Evolutionary conservation across 331 rosid genomes (phyloP), one percentile per base, ranked within the genome.

Genomic region (Acacia concinna): DNA sequence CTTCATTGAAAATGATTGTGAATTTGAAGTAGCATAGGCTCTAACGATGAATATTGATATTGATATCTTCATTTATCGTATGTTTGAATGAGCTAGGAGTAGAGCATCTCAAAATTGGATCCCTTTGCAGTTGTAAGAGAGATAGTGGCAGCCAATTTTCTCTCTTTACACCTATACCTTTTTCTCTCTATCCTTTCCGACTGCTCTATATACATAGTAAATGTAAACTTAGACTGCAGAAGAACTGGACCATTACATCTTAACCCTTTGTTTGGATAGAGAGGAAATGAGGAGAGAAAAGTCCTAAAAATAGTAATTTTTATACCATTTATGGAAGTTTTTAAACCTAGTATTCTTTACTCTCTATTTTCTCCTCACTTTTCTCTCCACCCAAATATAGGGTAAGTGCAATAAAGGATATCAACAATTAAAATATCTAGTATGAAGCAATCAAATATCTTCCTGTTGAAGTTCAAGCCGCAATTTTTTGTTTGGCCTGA

Each of bases 71-170:
- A 70, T 84, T 57, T 49, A 57, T 76, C 65, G 74, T 11, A 21
- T 46, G n/a, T 78, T 85, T 66, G 81, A 44, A 71, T 78, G 18
- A 54, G 71, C 63, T 67, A 73, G 77, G 77, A 62, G 17, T 72
- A 72, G 62, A 64, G 28, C 34, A 76, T 74, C 37, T 82, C 9
- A 30, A 44, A 23, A 56, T 11, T 23, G 18, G 32, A 56, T 56
- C 17, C 17, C 32, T 10, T 56, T 25, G 31, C 32, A 23, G 32
- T 9, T 56, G 64, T 23, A 9, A 6, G 64, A 56, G 64, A 23
- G 64, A 56, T 23, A 25, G 64, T 56, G 31, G 25, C 15, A 25
- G 64, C 15, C 31, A 9, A 56, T 21, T 21, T 54, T 54, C 30
- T 54, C 30, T 54, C 30, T 54, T 52, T 52, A 52, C 27, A 52